These are phyloP conservation scores for Fusarium floridanum DNA, from an alignment of 2,329 filamentous ascomycete genomes.

Conservation along the genomic window DNA sequence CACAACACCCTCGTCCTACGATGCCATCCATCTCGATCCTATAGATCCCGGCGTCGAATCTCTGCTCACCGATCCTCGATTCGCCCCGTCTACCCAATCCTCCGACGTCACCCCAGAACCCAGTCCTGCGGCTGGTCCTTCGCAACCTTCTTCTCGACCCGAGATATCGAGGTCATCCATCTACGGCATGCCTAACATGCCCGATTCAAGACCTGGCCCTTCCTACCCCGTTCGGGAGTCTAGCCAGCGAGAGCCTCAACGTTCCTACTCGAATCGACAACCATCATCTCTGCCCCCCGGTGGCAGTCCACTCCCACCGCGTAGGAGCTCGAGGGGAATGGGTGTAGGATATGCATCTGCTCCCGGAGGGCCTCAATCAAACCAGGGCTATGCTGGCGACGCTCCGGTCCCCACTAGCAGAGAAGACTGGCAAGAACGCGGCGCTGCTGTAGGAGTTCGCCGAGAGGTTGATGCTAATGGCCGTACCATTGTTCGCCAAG, in stretches of 20 bases:
- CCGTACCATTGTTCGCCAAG: constrained; percentile 81
- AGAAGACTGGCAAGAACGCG: constrained; percentile 96
- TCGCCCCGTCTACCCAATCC: constrained; percentile 26
- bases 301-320: constrained; percentile 76
- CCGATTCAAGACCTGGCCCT: constrained; percentile 71
- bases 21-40: constrained; percentile 44
- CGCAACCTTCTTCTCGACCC: constrained; percentile 34
- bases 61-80: constrained; percentile 41
- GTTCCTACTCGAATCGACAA: constrained; percentile 73
- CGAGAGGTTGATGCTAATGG: constrained; percentile 89
- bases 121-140: constrained; percentile 21
- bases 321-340: constrained; percentile 81
- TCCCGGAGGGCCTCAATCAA: constrained; percentile 39
- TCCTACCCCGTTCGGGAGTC: constrained; percentile 72
- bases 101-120: constrained; percentile 31
- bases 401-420: constrained; percentile 68
- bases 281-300: constrained; percentile 58
- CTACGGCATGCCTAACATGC: constrained; percentile 67
- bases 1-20: constrained; percentile 35
- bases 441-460: constrained; percentile 86
- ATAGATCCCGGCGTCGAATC: constrained; percentile 39
- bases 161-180: constrained; percentile 60
- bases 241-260: constrained; percentile 71
- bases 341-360: constrained; percentile 65
- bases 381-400: constrained; percentile 55